Conservation (phyloP, 257 asterid genomes). For the Avicennia marina region DNA sequence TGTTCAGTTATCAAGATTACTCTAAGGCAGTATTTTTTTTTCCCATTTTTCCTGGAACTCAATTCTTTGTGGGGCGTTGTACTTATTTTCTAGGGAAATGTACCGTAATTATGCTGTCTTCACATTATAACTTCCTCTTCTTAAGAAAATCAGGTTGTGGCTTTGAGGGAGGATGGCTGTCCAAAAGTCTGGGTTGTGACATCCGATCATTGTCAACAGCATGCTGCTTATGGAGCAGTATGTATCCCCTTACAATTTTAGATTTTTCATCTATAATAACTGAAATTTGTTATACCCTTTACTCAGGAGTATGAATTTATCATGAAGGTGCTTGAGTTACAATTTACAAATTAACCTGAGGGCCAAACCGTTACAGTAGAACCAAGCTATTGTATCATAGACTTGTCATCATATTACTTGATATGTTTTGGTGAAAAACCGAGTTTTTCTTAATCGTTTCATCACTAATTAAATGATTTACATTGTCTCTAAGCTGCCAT, state of each 20-base stretch:
- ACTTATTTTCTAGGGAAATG: slow-evolving; percentile 3
- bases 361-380: no score
- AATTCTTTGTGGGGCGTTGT: background rate
- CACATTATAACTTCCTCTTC: background rate
- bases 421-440: background rate
- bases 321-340: no score
- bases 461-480: no score
- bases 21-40: no score
- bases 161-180: slow-evolving; percentile 89
- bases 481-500: background rate
- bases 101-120: background rate
- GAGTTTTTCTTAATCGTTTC: background rate
- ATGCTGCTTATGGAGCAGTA: slow-evolving; percentile 94
- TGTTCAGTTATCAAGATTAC: background rate
- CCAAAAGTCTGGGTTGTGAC: slow-evolving; percentile 98
- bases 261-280: background rate
- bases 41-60: no score
- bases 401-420: no score
- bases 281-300: background rate
- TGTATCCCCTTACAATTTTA: slow-evolving; percentile 23
- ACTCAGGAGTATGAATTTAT: background rate
- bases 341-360: no score
- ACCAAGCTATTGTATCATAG: no score
- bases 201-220: slow-evolving; percentile 78
- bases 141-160: slow-evolving; percentile 57